Evolutionary conservation across 805 yeast species (phyloP), one percentile per base, ranked within the genome.

Genomic region (Ogataea ganodermae): DNA sequence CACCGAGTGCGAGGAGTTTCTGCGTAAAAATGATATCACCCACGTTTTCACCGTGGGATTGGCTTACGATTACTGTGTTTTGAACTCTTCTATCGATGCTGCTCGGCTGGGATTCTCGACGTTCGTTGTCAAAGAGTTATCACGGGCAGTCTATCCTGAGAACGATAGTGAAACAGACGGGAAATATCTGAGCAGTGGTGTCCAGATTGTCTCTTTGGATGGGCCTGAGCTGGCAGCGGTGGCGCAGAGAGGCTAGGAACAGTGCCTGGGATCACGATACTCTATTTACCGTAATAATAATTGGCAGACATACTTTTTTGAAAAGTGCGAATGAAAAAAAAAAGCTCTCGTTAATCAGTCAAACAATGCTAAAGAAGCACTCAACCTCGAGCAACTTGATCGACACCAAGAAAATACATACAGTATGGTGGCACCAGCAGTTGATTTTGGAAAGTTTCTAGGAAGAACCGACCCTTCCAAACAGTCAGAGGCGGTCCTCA

Each of bases 31-130:
- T 32, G 67, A 64, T 0, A 79, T 89, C 35, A 73, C 77, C 2
- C 77, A 81, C 35, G 89, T 90, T 1, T 80, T 74, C 37, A 75
- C 87, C 18, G 92, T 84, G 1, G 98, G 97, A 0, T 58, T 91
- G 17, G 97, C 97, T 0, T 81, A 82, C 52, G 98, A 91, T 62
- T 89, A 71, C 64, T 91, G 98, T 65, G 97, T 92, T 3, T 68
- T 81, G 56, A 75, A 82, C 60, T 84, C 95, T 0, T 89, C 96
- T 0, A 63, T 80, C 20, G 95, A 91, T 47, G 75, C 90, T 17
- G 78, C 75, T 0, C 65, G 62, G 9, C 49, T 69, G 4, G 96
- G 96, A 0, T 89, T 77, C 61, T 64, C 76, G 1, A 82, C 96
- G 0, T 71, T 59, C 44, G 87, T 92, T 1, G 54, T 89, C 12